Base-by-base conservation (phyloP, 2,329 filamentous ascomycete genomes). In the Colletotrichum echinochloae region DNA sequence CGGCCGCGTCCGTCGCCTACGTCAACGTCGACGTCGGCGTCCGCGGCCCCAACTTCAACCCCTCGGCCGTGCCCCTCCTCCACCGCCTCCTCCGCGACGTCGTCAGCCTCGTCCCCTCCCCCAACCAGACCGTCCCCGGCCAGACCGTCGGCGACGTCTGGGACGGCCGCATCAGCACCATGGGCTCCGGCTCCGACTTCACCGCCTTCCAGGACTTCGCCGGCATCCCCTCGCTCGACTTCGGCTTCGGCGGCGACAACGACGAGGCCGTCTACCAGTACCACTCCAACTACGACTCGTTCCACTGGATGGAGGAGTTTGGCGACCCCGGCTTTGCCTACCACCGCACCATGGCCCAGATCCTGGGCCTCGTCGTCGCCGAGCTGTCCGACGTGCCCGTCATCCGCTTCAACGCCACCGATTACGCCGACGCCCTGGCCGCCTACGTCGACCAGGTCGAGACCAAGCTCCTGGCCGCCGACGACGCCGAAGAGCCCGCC, bases 211-310 rank as follows among this genome's bases (percentile, higher is more conserved):
- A 93, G 76, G 91, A 94, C 78, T 90, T 87, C 74, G 90, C 89
- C 0, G 92, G 91, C 54, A 83, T 94, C 49, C 86, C 91, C 9
- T 89, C 86, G 72, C 78, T 92, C 18, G 89, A 93, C 76, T 84
- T 93, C 60, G 86, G 87, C 33, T 93, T 92, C 76, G 79, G 78
- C 20, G 77, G 74, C 9, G 80, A 80, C 30, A 68, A 74, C 0
- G 77, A 80, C 1, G 84, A 86, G 52, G 82, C 90, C 0, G 85
- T 93, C 3, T 94, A 94, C 77, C 92, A 94, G 76, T 97, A 97
- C 80, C 94, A 97, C 82, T 91, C 91, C 79, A 97, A 97, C 83
- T 97, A 97, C 80, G 94, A 97, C 79, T 94, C 90, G 76, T 96
- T 94, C 79, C 85, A 92, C 80, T 97, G 95, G 94, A 97, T 97